Evolutionary conservation across 441 rosid genomes (phyloP), one percentile per base, ranked within the genome.

Genomic region (Euphorbia corollata): DNA sequence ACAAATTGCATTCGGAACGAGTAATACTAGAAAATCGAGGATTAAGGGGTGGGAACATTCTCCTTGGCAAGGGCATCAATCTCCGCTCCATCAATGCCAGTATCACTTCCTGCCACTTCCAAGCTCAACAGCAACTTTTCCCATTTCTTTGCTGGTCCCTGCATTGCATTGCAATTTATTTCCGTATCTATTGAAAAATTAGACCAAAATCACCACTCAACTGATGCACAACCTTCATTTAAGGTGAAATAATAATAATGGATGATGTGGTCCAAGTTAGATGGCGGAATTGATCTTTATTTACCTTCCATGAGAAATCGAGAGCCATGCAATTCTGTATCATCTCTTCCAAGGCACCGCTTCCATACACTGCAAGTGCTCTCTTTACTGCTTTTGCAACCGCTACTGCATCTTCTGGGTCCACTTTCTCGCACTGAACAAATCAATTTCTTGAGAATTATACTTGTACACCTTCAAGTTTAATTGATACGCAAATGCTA

Each of bases 31-130:
- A n/a, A n/a, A n/a, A n/a, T n/a, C n/a, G n/a, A n/a, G n/a, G 6
- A 34, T 34, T 78, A 87, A 0, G 94, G 91, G 34, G 88, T 85
- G 30, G 97, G 88, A 38, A 85, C 80, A 39, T 88, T 86, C 63
- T 84, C 92, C 77, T 76, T 82, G 22, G 95, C 88, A 10, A 59
- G 13, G 36, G 63, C 45, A 30, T 23, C 47, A 36, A 59, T 59
- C 22, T 59, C 63, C 45, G 32, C 63, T 36, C 63, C 47, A 13
- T 59, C 63, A 59, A 59, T 59, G 8, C 63, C 63, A 59, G 63
- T 2, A 16, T 30, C 16, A 59, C 63, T 59, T 36, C 47, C 63
- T n/a, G 43, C 45, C 39, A 59, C 63, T 12, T 36, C 63, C 47
- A 59, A 36, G 47, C 63, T 36, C 12, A 59, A 2, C 24, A 59